A percentile compares a stretch with the other conserved stretches of the same genome.
Conservation (phyloP, 2,329 filamentous ascomycete genomes). For the Scedosporium aurantiacum region DNA sequence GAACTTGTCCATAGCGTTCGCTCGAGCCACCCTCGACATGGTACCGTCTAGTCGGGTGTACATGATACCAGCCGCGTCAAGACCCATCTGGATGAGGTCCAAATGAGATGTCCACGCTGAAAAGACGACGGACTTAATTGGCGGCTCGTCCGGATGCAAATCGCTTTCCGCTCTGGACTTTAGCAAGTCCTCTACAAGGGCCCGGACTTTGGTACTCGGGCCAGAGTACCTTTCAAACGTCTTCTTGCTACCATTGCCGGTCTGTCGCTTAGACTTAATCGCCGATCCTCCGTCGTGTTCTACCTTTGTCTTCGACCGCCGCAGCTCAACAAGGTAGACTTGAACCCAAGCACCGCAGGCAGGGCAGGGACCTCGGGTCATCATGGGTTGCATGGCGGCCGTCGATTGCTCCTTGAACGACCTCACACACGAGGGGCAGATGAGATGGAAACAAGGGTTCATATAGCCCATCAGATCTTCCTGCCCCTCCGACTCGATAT, state of each 20-base stretch:
- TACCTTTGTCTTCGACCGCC: slow-evolving; percentile 44
- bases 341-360: slow-evolving; percentile 56
- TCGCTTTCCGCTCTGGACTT: slow-evolving; percentile 52
- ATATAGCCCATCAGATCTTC: slow-evolving; percentile 64
- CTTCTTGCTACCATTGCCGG: slow-evolving; percentile 15
- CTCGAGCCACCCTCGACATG: slow-evolving; percentile 67
- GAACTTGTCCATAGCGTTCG: slow-evolving; percentile 66
- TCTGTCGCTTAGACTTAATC: slow-evolving; percentile 22
- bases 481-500: slow-evolving; percentile 46
- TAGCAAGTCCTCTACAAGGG: slow-evolving; percentile 64
- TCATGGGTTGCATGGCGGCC: slow-evolving; percentile 23
- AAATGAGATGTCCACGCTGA: slow-evolving; percentile 94
- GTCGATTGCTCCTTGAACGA: slow-evolving; percentile 44
- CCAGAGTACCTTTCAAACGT: slow-evolving; percentile 57
- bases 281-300: slow-evolving; percentile 40
- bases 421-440: slow-evolving; percentile 65
- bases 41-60: slow-evolving; percentile 82
- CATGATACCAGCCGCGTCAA: slow-evolving; percentile 54
- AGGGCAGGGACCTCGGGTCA: slow-evolving; percentile 46
- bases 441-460: slow-evolving; percentile 76
- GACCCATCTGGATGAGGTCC: slow-evolving; percentile 77
- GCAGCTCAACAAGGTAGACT: slow-evolving; percentile 57
- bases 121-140: slow-evolving; percentile 89
- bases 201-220: slow-evolving; percentile 84
- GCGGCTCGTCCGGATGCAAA: slow-evolving; percentile 51